Evolutionary conservation across 257 asterid genomes (phyloP).

Genomic region (Rehmannia glutinosa): DNA sequence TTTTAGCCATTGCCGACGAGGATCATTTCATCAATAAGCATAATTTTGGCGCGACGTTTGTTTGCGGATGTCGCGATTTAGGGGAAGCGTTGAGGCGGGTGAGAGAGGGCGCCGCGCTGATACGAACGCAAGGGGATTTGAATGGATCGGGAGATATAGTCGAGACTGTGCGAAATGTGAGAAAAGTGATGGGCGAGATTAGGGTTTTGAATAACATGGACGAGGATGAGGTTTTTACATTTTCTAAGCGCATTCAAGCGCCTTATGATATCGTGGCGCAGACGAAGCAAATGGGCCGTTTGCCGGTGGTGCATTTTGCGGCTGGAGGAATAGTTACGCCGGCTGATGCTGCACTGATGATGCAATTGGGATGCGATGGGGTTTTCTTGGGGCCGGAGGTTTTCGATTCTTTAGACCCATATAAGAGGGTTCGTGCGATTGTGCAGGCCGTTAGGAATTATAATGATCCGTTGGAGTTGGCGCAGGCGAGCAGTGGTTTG

Average conservation of each 20-base stretch:
- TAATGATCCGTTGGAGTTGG: constrained; percentile 65
- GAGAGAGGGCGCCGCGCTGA: constrained; percentile 81
- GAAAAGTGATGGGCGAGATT: constrained; percentile 70
- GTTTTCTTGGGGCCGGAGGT: constrained; percentile 58
- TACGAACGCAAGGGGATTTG: constrained; percentile 66
- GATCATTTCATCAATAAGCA: constrained; percentile 70
- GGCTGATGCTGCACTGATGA: constrained; percentile 85
- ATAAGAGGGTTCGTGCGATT: constrained; percentile 50
- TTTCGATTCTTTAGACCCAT: constrained; percentile 58
- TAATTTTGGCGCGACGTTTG: constrained; percentile 58
- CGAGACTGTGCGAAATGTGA: constrained; percentile 59
- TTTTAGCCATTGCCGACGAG: constrained; percentile 59
- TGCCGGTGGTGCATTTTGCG: constrained; percentile 85
- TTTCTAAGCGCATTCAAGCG: constrained; percentile 59
- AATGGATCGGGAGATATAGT: constrained; percentile 43
- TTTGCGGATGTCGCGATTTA: constrained; percentile 70
- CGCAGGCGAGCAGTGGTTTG: constrained; percentile 62
- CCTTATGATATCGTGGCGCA: constrained; percentile 77
- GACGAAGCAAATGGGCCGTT: constrained; percentile 80
- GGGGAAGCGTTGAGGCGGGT: constrained; percentile 78
- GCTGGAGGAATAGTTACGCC: constrained; percentile 80
- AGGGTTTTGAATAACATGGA: constrained; percentile 70
- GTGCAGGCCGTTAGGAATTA: constrained; percentile 77
- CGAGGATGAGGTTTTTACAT: constrained; percentile 74
- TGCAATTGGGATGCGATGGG: constrained; percentile 86